These are phyloP conservation scores for Evernia prunastri DNA, from an alignment of 495 filamentous ascomycete species.

Conservation along the genomic window DNA sequence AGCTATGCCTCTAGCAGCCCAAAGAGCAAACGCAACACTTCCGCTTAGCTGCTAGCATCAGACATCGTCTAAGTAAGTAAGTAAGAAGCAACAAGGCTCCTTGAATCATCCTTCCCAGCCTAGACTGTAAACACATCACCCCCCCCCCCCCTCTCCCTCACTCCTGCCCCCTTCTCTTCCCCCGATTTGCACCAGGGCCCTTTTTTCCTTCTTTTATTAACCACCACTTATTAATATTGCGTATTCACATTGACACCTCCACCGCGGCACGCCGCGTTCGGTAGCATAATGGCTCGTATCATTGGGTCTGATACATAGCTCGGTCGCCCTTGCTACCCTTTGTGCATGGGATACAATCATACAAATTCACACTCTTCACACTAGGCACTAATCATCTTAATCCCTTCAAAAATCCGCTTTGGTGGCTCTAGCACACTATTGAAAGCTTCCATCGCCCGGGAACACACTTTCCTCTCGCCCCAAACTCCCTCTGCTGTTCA, in stretches of 20 bases:
- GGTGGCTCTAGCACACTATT: constrained; percentile 19
- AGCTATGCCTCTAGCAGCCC: constrained; percentile 5
- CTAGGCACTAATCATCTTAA: constrained; percentile 17
- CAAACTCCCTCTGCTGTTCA: neutral
- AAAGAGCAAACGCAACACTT: constrained; percentile 5
- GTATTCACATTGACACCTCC: constrained; percentile 1
- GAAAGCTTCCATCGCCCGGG: constrained; percentile 18
- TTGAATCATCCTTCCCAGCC: constrained; percentile 12
- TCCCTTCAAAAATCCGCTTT: constrained; percentile 18
- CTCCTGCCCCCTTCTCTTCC: no score
- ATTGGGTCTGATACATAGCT: constrained; percentile 28
- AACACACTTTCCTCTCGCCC: constrained; percentile 18
- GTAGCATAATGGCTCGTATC: constrained; percentile 18
- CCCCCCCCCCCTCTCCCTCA: no score
- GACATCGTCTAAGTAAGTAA: neutral
- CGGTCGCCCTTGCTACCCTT: constrained; percentile 22
- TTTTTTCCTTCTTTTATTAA: constrained; percentile 2
- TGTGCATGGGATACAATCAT: constrained; percentile 13
- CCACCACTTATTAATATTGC: constrained; percentile 12
- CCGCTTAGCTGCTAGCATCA: constrained; percentile 10
- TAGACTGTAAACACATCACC: constrained; percentile 9
- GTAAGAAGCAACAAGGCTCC: constrained; percentile 22
- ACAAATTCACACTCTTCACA: constrained; percentile 18
- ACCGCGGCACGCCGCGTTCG: constrained; percentile 24
- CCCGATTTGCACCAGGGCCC: constrained; percentile 5